A percentile compares a stretch with the other conserved stretches of the same genome.
Conservation (phyloP, 768 basidiomycete genomes). For the Glaciozyma antarctica region DNA sequence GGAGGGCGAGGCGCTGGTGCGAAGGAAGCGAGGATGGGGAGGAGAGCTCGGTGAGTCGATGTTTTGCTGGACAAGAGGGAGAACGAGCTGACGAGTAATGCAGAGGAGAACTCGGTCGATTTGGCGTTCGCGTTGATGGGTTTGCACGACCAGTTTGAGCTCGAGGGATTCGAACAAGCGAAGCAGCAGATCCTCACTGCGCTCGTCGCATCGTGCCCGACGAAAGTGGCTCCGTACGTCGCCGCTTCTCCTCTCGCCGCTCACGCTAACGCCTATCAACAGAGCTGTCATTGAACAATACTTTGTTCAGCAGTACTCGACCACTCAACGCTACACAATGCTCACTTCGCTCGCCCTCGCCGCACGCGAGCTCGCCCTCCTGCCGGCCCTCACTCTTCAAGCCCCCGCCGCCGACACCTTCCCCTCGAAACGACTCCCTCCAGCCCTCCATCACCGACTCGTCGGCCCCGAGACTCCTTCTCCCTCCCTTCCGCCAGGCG, state of each 20-base stretch:
- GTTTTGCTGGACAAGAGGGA: neutral
- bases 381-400: conserved; percentile 15
- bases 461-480: conserved; percentile 40
- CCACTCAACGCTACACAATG: conserved; percentile 70
- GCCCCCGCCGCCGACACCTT: conserved; percentile 42
- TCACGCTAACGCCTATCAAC: neutral
- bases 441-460: conserved; percentile 61
- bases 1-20: conserved; percentile 69
- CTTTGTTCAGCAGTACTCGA: conserved; percentile 87
- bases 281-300: conserved; percentile 84
- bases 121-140: conserved; percentile 62
- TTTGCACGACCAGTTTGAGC: conserved; percentile 74
- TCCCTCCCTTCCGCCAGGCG: conserved; percentile 22
- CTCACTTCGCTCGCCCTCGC: conserved; percentile 78
- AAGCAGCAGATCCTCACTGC: conserved; percentile 69
- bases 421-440: conserved; percentile 71
- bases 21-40: conserved; percentile 74
- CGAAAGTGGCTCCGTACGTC: conserved; percentile 69
- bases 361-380: conserved; percentile 65
- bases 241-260: neutral
- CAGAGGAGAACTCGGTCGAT: conserved; percentile 85
- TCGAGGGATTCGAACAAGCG: conserved; percentile 64
- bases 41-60: conserved; percentile 66
- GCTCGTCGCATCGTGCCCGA: conserved; percentile 68
- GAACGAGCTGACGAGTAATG: neutral